These are phyloP conservation scores for Sideroxylon spinosum DNA, from an alignment of 179 eudicot genomes.

Conservation along the genomic window DNA sequence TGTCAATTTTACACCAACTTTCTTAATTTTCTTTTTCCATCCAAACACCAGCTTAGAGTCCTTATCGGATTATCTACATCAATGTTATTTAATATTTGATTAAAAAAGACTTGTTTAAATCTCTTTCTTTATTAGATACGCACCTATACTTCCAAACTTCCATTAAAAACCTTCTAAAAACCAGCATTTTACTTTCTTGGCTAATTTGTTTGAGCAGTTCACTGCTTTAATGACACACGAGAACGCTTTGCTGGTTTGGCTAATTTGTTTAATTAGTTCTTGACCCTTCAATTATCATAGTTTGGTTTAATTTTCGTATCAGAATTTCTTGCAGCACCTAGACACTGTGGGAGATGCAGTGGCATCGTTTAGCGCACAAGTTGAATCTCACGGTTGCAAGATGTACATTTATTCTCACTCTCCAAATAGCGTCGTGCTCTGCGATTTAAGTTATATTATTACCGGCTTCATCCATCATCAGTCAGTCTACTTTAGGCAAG, in stretches of 20 bases:
- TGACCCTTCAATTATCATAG: background rate
- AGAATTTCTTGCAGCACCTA: conserved; percentile 48
- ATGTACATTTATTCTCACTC: conserved; percentile 74
- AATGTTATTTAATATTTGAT: too few relatives aligned
- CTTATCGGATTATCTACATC: background rate
- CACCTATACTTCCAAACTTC: background rate
- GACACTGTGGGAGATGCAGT: conserved; percentile 39
- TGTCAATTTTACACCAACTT: too few relatives aligned
- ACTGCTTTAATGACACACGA: too few relatives aligned
- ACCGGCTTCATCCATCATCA: background rate
- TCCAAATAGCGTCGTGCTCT: conserved; percentile 19
- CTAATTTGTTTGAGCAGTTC: too few relatives aligned
- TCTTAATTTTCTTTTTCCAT: too few relatives aligned
- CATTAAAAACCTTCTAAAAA: background rate
- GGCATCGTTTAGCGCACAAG: conserved; percentile 52
- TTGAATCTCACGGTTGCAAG: conserved; percentile 66
- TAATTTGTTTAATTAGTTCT: too few relatives aligned
- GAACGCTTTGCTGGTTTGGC: too few relatives aligned
- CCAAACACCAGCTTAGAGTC: too few relatives aligned
- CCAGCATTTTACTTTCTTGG: background rate
- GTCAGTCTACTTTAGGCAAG: background rate
- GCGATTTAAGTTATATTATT: conserved; percentile 9
- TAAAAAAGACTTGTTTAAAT: background rate
- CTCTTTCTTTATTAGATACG: background rate
- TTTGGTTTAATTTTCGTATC: background rate